Percentiles rank a stretch among this genome's conserved stretches.
phyloP scores from a whole-genome alignment of 2,329 filamentous ascomycete species.

The Ambrosiella cleistominuta region DNA sequence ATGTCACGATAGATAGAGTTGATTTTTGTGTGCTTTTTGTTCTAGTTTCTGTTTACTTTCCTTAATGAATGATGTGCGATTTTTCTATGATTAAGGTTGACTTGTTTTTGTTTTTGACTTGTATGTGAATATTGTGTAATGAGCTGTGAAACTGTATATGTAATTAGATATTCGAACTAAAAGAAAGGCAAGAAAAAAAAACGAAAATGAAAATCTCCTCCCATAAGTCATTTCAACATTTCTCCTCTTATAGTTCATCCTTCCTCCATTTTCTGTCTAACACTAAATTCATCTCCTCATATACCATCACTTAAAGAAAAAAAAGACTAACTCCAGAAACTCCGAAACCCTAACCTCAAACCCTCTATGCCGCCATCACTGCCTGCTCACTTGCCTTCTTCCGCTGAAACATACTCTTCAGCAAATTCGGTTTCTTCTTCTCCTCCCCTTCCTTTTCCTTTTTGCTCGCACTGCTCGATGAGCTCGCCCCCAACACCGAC shows the following conservation, averaged over 20 bases:
- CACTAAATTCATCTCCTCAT: too few species aligned
- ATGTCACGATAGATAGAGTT: neutral
- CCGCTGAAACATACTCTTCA: slow-evolving; percentile 40
- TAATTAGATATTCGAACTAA: neutral
- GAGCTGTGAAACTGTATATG: neutral
- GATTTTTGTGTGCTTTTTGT: neutral
- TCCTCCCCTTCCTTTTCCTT: slow-evolving; percentile 18
- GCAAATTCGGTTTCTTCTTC: slow-evolving; percentile 32
- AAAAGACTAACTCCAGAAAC: neutral
- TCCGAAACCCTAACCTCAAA: slow-evolving; percentile 10
- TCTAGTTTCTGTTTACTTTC: neutral
- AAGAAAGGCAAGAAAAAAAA: neutral
- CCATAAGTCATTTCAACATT: neutral
- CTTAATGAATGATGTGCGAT: too few species aligned
- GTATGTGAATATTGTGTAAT: too few species aligned
- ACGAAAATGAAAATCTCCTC: neutral
- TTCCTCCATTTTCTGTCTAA: too few species aligned
- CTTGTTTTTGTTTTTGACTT: too few species aligned
- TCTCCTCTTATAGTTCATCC: too few species aligned
- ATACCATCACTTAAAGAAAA: too few species aligned
- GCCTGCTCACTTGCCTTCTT: slow-evolving; percentile 25
- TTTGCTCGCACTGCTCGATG: neutral
- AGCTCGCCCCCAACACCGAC: slow-evolving; percentile 12
- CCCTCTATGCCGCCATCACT: slow-evolving; percentile 14
- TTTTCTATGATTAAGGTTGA: too few species aligned